Base-by-base conservation (phyloP, 345 rosid genomes). In the Pugionium cornutum region DNA sequence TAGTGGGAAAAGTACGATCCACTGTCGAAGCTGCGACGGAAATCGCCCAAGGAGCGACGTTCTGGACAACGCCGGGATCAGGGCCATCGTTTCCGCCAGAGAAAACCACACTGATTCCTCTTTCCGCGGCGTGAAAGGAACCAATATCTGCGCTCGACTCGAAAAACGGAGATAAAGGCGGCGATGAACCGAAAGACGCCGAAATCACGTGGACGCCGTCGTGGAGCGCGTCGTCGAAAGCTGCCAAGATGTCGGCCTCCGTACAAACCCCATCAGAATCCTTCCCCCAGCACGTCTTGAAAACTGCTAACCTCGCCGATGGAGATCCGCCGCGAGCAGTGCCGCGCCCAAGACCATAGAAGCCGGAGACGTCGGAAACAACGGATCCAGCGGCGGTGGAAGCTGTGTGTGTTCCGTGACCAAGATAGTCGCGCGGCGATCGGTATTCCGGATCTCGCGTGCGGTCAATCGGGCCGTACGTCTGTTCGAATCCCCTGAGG, bases 391-490 rank as follows among this genome's bases (percentile, higher is more conserved):
- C 81, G 29, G 87, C 84, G 4, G 75, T 86, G 8, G 92, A 84
- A 46, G 89, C 89, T 2, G 82, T 82, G 71, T 84, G 92, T 4
- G 85, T 84, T 7, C 89, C 89, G n/a, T 86, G 92, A 6, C 92
- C 89, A 0, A 80, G 62, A 28, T 50, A 37, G 77, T 86, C 89
- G 9, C 87, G 74, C 5, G 92, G 66, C 0, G 92, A 89, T 74
- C 77, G 56, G 60, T 84, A 82, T 66, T 89, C 87, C 1, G 52
- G 40, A 63, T 67, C 71, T 43, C 68, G 58, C 11, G 43, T 71
- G 1, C 18, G 31, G 64, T 81, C 64, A 7, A 86, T 61, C 1
- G 67, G 64, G 2, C 84, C 84, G 7, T 11, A 74, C 18, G 60
- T 51, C 64, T 74, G 66, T 48, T 83, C 87, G 31, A 75, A 70